phyloP scores from a whole-genome alignment of 768 basidiomycete species.

The Imleria badia region DNA sequence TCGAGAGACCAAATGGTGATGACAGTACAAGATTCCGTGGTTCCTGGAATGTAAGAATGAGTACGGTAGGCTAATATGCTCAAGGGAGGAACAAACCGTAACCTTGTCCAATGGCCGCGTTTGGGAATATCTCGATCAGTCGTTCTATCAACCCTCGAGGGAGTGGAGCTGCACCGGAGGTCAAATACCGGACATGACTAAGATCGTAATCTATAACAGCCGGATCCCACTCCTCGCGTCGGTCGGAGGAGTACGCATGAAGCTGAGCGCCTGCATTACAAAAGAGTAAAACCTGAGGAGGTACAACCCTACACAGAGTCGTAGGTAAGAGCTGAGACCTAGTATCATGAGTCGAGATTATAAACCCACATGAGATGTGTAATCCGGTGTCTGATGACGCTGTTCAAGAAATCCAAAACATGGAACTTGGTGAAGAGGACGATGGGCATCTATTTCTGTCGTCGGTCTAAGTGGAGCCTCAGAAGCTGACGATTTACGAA shows the following conservation, averaged over 20 bases:
- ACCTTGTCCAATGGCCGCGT: constrained; percentile 55
- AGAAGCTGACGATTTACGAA: constrained; percentile 31
- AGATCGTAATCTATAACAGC: constrained; percentile 40
- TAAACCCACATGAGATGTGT: constrained; percentile 42
- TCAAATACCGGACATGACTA: constrained; percentile 37
- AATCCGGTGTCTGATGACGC: constrained; percentile 44
- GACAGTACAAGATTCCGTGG: constrained; percentile 63
- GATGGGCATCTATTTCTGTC: constrained; percentile 43
- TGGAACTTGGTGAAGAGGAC: constrained; percentile 47
- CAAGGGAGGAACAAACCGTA: constrained; percentile 43
- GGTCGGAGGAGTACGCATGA: background rate
- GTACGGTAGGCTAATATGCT: background rate
- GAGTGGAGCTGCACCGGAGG: constrained; percentile 59
- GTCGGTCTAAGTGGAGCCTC: constrained; percentile 1
- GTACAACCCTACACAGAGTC: constrained; percentile 40
- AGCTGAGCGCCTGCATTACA: constrained; percentile 41
- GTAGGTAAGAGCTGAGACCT: background rate
- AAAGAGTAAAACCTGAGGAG: constrained; percentile 47
- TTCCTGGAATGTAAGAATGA: constrained; percentile 37
- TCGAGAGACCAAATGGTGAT: constrained; percentile 46
- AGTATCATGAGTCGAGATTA: background rate
- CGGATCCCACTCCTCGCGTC: constrained; percentile 32
- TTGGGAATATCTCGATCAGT: constrained; percentile 46
- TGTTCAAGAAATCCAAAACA: constrained; percentile 44
- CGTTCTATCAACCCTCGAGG: constrained; percentile 48